Base-by-base conservation (phyloP, 1,139 yeast species). In the Lodderomyces theae region DNA sequence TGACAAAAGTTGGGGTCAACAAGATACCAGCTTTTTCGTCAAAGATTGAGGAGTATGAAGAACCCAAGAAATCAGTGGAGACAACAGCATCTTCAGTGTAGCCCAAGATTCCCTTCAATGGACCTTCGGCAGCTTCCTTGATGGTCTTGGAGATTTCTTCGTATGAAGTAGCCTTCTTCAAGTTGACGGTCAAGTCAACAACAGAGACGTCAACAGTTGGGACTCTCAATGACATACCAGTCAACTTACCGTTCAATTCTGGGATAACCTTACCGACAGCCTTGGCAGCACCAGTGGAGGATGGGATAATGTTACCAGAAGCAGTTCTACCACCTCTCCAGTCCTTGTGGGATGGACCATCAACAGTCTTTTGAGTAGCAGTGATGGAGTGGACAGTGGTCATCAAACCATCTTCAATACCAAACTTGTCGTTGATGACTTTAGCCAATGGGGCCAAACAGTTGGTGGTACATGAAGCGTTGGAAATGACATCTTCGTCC, bases 311-410 rank as follows among this genome's bases (percentile, higher is more conserved):
- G 86, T 85, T 85, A 66, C 86, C 90, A 49, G 89, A 80, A 64
- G 94, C 94, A 62, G 94, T 82, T 74, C 94, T 82, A 69, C 94
- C 94, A 68, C 94, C 94, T 79, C 94, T 81, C 94, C 94, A 86
- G 80, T 86, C 94, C 81, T 85, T 85, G 79, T 81, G 84, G 68
- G 92, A 84, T 63, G 94, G 90, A 72, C 94, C 94, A 64, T 85
- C 94, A 55, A 85, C 94, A 52, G 90, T 82, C 82, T 85, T 85
- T 73, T 85, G 94, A 64, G 92, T 83, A 63, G 94, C 94, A 57
- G 94, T 85, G 74, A 83, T 80, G 64, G 92, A 83, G 82, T 85
- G 94, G 59, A 84, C 88, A 54, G 94, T 85, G 76, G 94, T 85
- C 94, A 85, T 85, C 64, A 85, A 78, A 74, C 88, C 94, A 74